These are phyloP conservation scores for Cryptococcus hybrid DNA, from an alignment of 1,284 basidiomycete genomes.

Conservation along the genomic window DNA sequence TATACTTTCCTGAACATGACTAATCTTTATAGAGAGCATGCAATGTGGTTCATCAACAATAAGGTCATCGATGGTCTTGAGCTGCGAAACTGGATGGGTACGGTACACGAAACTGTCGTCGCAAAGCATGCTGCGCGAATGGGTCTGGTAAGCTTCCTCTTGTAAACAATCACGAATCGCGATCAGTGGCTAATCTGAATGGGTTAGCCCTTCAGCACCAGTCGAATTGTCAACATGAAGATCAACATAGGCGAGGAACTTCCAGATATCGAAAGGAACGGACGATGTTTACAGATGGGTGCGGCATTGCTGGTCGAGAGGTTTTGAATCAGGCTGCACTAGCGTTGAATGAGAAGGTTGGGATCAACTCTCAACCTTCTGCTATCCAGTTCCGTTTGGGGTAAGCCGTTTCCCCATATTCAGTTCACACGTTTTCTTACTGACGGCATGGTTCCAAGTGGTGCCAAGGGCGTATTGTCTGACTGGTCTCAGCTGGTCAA, in stretches of 20 bases:
- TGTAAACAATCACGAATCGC: not conserved
- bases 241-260: slow-evolving; percentile 23
- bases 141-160: slow-evolving; percentile 30
- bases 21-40: slow-evolving; percentile 41
- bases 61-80: slow-evolving; percentile 30
- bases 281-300: slow-evolving; percentile 46
- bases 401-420: slow-evolving; percentile 16
- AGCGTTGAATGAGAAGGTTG: slow-evolving; percentile 30
- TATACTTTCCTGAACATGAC: not conserved
- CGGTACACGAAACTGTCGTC: slow-evolving; percentile 43
- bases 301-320: slow-evolving; percentile 36
- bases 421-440: not conserved
- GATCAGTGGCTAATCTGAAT: not conserved
- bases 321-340: slow-evolving; percentile 39
- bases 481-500: slow-evolving; percentile 38
- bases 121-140: slow-evolving; percentile 48
- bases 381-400: slow-evolving; percentile 49
- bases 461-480: slow-evolving; percentile 48
- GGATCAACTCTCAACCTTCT: slow-evolving; percentile 34
- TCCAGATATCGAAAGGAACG: slow-evolving; percentile 27
- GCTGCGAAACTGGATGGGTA: slow-evolving; percentile 41
- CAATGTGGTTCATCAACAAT: slow-evolving; percentile 47
- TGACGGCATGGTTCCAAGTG: slow-evolving; percentile 23
- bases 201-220: slow-evolving; percentile 39
- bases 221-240: slow-evolving; percentile 32